Conservation (phyloP, 2,329 filamentous ascomycete genomes). For the Aspergillus japonicus region DNA sequence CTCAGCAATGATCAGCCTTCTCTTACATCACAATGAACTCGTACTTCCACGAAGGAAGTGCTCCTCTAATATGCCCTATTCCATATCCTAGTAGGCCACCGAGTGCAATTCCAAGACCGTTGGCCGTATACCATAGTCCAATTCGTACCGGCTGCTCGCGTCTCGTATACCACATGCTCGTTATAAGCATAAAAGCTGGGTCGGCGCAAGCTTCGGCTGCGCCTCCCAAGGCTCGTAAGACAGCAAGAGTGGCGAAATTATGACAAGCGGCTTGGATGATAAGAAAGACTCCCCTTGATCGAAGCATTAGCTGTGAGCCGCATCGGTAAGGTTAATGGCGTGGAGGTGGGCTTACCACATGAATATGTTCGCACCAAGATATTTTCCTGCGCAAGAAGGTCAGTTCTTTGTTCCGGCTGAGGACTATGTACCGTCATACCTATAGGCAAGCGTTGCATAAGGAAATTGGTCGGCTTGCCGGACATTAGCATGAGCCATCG, state of each 20-base stretch:
- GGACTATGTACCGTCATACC: conserved; percentile 26
- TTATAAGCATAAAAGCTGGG: conserved; percentile 64
- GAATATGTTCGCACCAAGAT: conserved; percentile 58
- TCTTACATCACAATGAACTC: conserved; percentile 64
- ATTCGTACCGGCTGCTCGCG: conserved; percentile 62
- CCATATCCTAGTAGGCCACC: conserved; percentile 59
- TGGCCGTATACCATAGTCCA: conserved; percentile 60
- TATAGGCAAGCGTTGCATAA: conserved; percentile 54
- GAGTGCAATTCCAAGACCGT: conserved; percentile 59
- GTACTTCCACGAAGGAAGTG: conserved; percentile 63
- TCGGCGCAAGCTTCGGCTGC: conserved; percentile 58
- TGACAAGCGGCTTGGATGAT: conserved; percentile 56
- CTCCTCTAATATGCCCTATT: conserved; percentile 59
- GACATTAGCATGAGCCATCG: background rate
- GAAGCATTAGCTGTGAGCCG: background rate
- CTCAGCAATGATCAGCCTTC: too few species aligned
- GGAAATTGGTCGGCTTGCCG: conserved; percentile 50
- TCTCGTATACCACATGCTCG: conserved; percentile 65
- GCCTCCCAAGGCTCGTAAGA: conserved; percentile 57
- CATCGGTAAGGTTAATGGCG: background rate
- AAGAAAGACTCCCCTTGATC: conserved; percentile 46
- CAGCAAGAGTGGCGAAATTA: conserved; percentile 56
- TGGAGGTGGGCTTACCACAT: conserved; percentile 43
- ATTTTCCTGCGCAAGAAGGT: conserved; percentile 40
- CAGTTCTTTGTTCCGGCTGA: background rate